Conservation (phyloP, 1,139 yeast genomes). For the Chernovozyma sophiae-reginae region DNA sequence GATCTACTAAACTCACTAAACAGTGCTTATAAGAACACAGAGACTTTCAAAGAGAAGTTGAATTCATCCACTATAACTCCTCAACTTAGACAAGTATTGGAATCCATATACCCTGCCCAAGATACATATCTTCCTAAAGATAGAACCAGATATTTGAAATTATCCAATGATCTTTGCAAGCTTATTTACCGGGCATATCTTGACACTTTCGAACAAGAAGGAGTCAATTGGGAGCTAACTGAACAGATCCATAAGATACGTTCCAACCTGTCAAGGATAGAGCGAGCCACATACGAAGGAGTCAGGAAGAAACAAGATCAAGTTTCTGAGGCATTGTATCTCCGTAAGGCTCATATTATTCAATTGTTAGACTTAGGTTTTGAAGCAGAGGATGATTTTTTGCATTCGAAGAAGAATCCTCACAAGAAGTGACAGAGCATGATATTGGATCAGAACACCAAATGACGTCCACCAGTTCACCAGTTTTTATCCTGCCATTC, state of each 20-base stretch:
- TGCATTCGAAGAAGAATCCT: neutral
- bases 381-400: neutral
- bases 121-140: neutral
- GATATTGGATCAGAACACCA: no score
- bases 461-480: no score
- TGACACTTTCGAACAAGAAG: neutral
- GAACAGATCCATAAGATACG: neutral
- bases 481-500: no score
- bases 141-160: neutral
- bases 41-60: slow-evolving; percentile 1
- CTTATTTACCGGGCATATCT: neutral
- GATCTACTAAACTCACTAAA: neutral
- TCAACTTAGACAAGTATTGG: neutral
- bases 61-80: neutral
- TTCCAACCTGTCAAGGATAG: neutral
- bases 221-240: neutral
- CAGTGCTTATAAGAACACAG: neutral
- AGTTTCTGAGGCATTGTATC: slow-evolving; percentile 1
- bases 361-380: slow-evolving; percentile 1
- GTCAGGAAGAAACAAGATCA: neutral
- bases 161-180: slow-evolving; percentile 2
- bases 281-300: neutral
- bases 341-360: slow-evolving; percentile 4
- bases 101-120: neutral
- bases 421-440: no score